Evolutionary conservation across 2,329 filamentous ascomycete genomes (phyloP).

Genomic region (Paracamarosporium sp.): DNA sequence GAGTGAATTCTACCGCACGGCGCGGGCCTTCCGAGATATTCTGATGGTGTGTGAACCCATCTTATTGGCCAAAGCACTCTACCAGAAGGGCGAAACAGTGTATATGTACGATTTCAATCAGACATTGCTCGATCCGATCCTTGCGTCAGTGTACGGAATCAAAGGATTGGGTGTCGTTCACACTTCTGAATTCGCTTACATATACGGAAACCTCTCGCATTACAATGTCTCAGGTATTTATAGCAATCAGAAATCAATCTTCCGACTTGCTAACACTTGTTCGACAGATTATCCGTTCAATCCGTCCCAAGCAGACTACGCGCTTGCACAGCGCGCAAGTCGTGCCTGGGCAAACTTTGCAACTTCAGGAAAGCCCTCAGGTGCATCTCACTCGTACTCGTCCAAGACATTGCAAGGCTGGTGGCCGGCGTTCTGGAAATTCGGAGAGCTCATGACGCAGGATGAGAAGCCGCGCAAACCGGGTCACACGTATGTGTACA

Average conservation of each 20-base stretch:
- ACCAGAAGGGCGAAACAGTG: conserved; percentile 47
- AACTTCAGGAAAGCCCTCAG: conserved; percentile 37
- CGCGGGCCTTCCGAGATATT: conserved; percentile 60
- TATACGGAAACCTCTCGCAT: conserved; percentile 52
- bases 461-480: conserved; percentile 11
- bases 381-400: conserved; percentile 12
- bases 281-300: conserved; percentile 32
- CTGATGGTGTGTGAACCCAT: conserved; percentile 59
- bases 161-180: conserved; percentile 57
- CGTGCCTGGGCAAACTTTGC: conserved; percentile 59
- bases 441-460: conserved; percentile 21
- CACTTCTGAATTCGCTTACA: conserved; percentile 61
- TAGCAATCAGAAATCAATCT: not conserved
- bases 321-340: conserved; percentile 49
- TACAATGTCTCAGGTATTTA: conserved; percentile 47
- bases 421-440: conserved; percentile 43
- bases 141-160: conserved; percentile 41
- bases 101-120: conserved; percentile 63
- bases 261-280: not conserved
- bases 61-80: conserved; percentile 50
- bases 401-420: conserved; percentile 50
- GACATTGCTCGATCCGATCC: conserved; percentile 57
- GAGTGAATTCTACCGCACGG: conserved; percentile 58
- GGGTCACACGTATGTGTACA: conserved; percentile 28
- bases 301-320: conserved; percentile 49